Percentiles rank a stretch among this genome's conserved stretches.
These are phyloP conservation scores for Sarcocystis neurona DNA, from an alignment of 169 alveolate genomes.

Conservation along the genomic window DNA sequence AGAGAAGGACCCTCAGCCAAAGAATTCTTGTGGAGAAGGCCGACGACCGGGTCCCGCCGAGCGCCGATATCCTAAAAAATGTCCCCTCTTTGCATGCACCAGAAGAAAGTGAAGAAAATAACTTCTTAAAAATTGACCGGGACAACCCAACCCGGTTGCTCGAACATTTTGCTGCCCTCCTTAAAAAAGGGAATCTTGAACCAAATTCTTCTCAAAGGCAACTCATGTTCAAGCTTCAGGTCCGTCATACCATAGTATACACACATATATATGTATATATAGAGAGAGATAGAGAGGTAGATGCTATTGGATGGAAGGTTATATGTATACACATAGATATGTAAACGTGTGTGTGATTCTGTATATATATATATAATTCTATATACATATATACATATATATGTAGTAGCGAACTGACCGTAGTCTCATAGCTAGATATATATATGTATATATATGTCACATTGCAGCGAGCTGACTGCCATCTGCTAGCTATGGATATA, in stretches of 20 bases:
- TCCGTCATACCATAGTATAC: too few relatives aligned
- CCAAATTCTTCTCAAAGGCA: conserved; percentile 39
- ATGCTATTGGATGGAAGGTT: background rate
- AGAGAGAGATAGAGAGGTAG: too few relatives aligned
- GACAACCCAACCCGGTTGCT: conserved; percentile 38
- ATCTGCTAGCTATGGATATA: too few relatives aligned
- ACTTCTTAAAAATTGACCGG: conserved; percentile 16
- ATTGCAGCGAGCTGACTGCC: too few relatives aligned
- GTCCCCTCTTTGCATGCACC: background rate
- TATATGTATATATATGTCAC: too few relatives aligned
- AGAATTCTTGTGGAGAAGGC: background rate
- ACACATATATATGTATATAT: too few relatives aligned
- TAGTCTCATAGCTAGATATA: too few relatives aligned
- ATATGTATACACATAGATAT: background rate
- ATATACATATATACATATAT: too few relatives aligned
- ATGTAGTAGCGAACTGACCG: background rate
- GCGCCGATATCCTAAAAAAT: background rate
- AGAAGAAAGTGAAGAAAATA: background rate
- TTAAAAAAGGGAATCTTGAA: conserved; percentile 24
- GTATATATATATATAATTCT: too few relatives aligned
- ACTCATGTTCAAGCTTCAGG: conserved; percentile 43
- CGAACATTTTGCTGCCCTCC: conserved; percentile 13
- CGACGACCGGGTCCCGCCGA: background rate
- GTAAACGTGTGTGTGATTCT: background rate
- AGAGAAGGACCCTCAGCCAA: background rate